Evolutionary conservation across 2,329 filamentous ascomycete genomes (phyloP), one percentile per base, ranked within the genome.

Genomic region (Drechslerella dactyloides): DNA sequence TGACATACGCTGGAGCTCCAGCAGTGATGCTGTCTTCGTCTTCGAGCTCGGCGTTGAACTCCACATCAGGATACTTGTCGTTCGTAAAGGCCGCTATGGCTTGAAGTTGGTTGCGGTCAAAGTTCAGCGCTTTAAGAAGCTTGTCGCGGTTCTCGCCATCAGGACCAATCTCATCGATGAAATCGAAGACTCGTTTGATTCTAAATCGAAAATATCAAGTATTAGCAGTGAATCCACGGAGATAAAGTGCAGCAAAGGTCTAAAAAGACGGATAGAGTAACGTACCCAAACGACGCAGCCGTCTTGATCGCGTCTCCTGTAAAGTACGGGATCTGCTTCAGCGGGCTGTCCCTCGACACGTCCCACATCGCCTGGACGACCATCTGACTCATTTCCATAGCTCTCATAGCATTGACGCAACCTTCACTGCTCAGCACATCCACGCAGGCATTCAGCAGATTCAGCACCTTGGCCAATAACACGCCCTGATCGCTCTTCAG

Each of bases 361-460:
- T 99, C 93, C 94, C 94, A 99, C 91, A 97, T 96, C 55, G 90
- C 93, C 81, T 99, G 94, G 1, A 99, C 93, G 59, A 96, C 91
- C 94, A 99, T 99, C 79, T 99, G 94, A 11, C 91, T 96, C 86
- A 99, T 91, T 80, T 99, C 94, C 93, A 99, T 99, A 27, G 94
- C 94, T 77, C 89, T 93, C 89, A 97, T 96, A 70, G 94, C 93
- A 78, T 99, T 99, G 73, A 99, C 85, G 77, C 97, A 91, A 13
- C 93, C 94, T 77, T 99, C 93, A 0, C 93, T 97, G 8, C 92
- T 96, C 37, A 99, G 85, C 15, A 99, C 92, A 79, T 99, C 94
- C 21, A 97, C 94, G 77, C 89, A 91, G 21, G 94, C 93, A 78
- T 90, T 96, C 52, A 99, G 85, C 10, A 99, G 85, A 77, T 90